These are phyloP conservation scores for Sporothrix protearum DNA, from an alignment of 2,329 filamentous ascomycete genomes.

Conservation along the genomic window DNA sequence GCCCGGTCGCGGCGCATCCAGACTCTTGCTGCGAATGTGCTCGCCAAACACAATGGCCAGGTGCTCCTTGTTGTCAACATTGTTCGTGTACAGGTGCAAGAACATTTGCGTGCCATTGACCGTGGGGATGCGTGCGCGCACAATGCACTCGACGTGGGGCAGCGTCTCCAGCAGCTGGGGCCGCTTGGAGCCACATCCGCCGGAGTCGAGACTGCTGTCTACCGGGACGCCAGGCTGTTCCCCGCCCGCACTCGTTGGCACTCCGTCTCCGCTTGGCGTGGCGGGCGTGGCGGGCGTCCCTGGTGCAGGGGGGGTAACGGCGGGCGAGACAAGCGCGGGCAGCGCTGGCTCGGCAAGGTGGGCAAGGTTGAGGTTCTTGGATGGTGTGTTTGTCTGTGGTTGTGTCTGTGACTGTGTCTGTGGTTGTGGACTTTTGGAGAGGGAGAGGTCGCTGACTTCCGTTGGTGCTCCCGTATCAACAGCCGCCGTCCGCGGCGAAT, in stretches of 20 bases:
- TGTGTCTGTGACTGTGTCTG: background rate
- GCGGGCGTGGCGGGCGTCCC: constrained; percentile 1
- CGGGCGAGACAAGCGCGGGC: constrained; percentile 20
- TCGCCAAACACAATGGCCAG: constrained; percentile 94
- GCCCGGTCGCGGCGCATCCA: constrained; percentile 68
- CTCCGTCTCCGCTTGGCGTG: background rate
- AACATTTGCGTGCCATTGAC: constrained; percentile 94
- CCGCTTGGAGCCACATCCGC: constrained; percentile 59
- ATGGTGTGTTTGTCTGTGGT: background rate
- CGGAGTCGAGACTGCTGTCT: constrained; percentile 55
- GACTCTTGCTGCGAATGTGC: constrained; percentile 68
- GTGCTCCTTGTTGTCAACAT: constrained; percentile 91
- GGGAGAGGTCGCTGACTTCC: constrained; percentile 25
- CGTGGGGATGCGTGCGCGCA: constrained; percentile 91
- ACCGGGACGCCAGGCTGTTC: constrained; percentile 55
- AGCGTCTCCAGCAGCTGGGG: constrained; percentile 72
- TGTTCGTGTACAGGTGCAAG: constrained; percentile 89
- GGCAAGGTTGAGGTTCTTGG: background rate
- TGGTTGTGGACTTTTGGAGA: background rate
- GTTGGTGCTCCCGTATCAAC: constrained; percentile 17
- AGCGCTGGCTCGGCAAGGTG: background rate
- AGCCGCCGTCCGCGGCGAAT: constrained; percentile 26
- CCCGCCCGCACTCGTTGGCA: background rate
- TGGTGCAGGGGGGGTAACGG: constrained; percentile 10
- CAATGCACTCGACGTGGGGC: constrained; percentile 86